Base-by-base conservation (phyloP, 2,329 filamentous ascomycete species). In the Periconia sp. region DNA sequence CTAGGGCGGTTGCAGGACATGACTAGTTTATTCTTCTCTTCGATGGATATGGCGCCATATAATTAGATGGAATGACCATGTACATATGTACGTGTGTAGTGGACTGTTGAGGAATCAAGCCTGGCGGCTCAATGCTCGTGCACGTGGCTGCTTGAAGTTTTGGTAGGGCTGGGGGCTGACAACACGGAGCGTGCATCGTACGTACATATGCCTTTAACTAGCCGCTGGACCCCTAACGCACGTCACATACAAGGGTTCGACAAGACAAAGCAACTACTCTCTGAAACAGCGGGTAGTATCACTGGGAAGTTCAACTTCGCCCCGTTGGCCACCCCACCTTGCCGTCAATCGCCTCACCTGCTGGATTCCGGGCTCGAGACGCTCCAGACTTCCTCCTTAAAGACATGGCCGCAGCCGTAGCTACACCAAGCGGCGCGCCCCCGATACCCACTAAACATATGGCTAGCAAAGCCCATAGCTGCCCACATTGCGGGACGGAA, bases 401-500 rank as follows among this genome's bases (percentile, higher is more conserved):
- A 20, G 31, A 35, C 52, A 67, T 65, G 64, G 64, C 64, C 31
- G 64, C 63, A 14, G 46, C 52, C 27, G 40, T 61, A 41, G 44
- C 59, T 20, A 55, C 60, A 58, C 19, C 62, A 58, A 23, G n/a
- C 11, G 20, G 20, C 18, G 61, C 62, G 33, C 61, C 63, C 37
- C 60, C 61, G 19, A 57, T 56, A 53, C 41, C 47, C 18, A 56
- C 55, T 15, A 66, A 66, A 53, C 52, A 62, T 45, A 60, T 58
- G 54, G 47, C 53, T 31, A 55, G 52, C 44, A 49, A 55, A 41
- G 50, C 54, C 27, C 37, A 49, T 14, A 70, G 54, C 58, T 74
- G 71, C 50, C 69, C 69, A 20, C 53, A 62, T 47, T 74, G 71
- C 56, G 71, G 71, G 17, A 63, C 59, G 9, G 49, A 48, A 8